Evolutionary conservation across 78 protist genomes (phyloP), one percentile per base, ranked within the genome.

Genomic region (Dictyostelium firmibasis): DNA sequence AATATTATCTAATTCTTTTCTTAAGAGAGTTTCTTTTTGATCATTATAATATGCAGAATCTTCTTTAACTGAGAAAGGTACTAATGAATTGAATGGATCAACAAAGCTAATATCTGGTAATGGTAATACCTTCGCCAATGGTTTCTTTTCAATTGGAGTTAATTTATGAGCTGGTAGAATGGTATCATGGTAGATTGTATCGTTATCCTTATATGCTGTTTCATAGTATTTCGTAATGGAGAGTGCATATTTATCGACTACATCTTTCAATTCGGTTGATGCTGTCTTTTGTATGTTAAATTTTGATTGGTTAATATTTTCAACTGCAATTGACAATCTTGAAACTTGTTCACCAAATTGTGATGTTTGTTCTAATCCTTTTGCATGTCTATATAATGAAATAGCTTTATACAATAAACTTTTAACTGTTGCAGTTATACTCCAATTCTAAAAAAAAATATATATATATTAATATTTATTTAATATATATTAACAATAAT

Each of bases 21-120:
- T 84, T 31, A 93, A 57, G 18, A 93, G 23, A 8, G 50, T 69
- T 64, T 93, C 96, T 74, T 93, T 93, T 86, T 84, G 91, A 38
- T 85, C 91, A 27, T 86, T 77, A 86, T 93, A 93, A 31, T 74
- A 44, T 9, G 92, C 91, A 70, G 92, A 16, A 50, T 93, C 92
- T 57, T 93, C 96, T 23, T 81, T 93, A n/a, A 93, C 92, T 14
- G 96, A 57, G 62, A 35, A 93, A 27, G 96, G 96, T 4, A 93
- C 60, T 35, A 93, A 70, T 10, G 62, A 5, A 41, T 23, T 23
- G 86, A 93, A 93, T 44, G 96, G 96, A 82, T 93, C 96, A 31
- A 25, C 36, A 23, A 29, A 35, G 20, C 4, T 81, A 13, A 86
- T 20, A 11, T 93, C 96, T 44, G 96, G 96, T 7, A 93, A 20